phyloP scores from a whole-genome alignment of 192 early-diverging fungal genomes.

The Rhizophlyctis rosea region DNA sequence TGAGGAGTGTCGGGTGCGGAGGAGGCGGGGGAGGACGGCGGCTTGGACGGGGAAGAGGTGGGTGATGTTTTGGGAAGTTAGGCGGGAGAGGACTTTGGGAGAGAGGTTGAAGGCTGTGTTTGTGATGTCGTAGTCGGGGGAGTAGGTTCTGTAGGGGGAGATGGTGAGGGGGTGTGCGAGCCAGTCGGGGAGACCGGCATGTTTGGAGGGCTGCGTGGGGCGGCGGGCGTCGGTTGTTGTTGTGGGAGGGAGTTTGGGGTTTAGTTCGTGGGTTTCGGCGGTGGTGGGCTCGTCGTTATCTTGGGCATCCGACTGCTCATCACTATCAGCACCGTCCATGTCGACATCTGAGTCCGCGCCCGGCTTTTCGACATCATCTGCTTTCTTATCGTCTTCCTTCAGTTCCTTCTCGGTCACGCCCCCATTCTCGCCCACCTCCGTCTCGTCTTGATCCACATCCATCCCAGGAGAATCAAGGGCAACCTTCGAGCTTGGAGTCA shows the following conservation, averaged over 20 bases:
- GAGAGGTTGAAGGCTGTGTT: conserved; percentile 62
- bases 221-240: not conserved
- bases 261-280: conserved; percentile 7
- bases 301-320: not conserved
- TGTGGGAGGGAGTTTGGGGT: not conserved
- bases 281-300: not conserved
- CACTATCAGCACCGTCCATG: not conserved
- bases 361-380: not conserved
- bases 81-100: conserved; percentile 34
- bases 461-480: not conserved
- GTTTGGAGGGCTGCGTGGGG: conserved; percentile 10
- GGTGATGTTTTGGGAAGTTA: conserved; percentile 60
- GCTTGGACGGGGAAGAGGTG: conserved; percentile 88
- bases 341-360: not conserved
- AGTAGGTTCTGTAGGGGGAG: conserved; percentile 52
- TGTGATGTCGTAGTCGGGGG: conserved; percentile 33
- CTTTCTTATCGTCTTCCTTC: not conserved
- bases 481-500: not conserved
- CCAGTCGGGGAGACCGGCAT: conserved; percentile 85
- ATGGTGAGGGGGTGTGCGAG: conserved; percentile 75
- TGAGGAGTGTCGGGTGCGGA: conserved; percentile 57
- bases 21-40: conserved; percentile 78
- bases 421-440: not conserved
- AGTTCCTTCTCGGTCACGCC: not conserved
- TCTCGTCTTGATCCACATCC: not conserved